Base-by-base conservation (phyloP, 768 basidiomycete genomes). In the Trametes elegans region DNA sequence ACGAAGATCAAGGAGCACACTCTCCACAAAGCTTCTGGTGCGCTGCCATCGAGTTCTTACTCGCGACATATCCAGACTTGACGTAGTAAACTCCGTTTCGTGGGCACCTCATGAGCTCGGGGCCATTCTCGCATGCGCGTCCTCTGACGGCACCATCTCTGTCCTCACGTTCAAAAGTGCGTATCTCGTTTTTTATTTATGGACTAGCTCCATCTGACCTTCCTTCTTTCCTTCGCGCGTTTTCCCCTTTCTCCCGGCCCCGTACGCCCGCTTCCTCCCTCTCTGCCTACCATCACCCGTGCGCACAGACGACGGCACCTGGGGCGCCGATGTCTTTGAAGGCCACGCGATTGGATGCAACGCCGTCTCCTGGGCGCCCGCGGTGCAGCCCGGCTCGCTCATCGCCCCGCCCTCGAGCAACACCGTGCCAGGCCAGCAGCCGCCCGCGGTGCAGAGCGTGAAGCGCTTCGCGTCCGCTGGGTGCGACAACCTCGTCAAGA, bases 101-200 rank as follows among this genome's bases (percentile, higher is more conserved):
- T 99, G 97, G 97, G 96, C 96, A n/a, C 94, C 97, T 2, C 94
- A 97, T 63, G 96, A 98, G 68, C 82, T 98, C 13, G 97, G 96
- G 29, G 93, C 97, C 1, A 95, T 98, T 59, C 79, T 98, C 35
- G 96, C 93, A 4, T 99, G 97, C 66, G 96, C 96, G 2, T 95
- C 92, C 19, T 96, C 93, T 1, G 97, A 99, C 70, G 95, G 96
- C 59, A 96, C 95, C 69, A 81, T 99, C 36, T 98, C 96, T 8
- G 94, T 99, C 32, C 76, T 99, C 50, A 90, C 90, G 7, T 98
- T 98, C 78, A 95, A 97, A 83, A 93, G 94, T 94, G 55, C 42
- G 83, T 77, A n/a, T 31, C 7, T 27, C 14, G 9, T 6, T 1
- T 18, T 29, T 11, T 5, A 23, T 47, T 0, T 19, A 4, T 18